These are phyloP conservation scores for Lithospermum erythrorhizon DNA, from an alignment of 257 asterid genomes.

Conservation along the genomic window DNA sequence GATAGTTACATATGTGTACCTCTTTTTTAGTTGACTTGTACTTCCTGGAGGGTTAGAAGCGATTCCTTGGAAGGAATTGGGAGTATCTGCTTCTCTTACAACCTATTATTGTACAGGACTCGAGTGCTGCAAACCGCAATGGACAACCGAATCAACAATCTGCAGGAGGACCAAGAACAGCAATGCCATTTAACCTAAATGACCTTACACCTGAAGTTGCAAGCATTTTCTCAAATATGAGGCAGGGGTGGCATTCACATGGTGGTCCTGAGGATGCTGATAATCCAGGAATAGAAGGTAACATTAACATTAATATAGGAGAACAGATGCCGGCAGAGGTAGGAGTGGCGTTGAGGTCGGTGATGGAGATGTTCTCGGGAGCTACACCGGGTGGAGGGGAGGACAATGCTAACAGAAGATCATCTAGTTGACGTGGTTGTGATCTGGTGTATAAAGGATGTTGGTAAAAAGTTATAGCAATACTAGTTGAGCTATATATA, in stretches of 20 bases:
- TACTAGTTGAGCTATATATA: neutral
- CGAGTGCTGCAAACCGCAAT: conserved; percentile 29
- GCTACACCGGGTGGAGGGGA: conserved; percentile 31
- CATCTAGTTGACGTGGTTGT: conserved; percentile 23
- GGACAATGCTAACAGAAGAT: conserved; percentile 29
- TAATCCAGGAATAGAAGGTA: conserved; percentile 35
- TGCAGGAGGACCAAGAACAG: conserved; percentile 34
- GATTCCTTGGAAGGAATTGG: neutral
- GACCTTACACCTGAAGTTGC: conserved; percentile 36
- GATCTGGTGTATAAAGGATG: neutral
- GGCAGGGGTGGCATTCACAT: conserved; percentile 26
- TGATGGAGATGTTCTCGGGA: conserved; percentile 65
- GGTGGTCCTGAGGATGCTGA: conserved; percentile 22
- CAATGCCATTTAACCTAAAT: conserved; percentile 40
- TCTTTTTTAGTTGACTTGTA: no score
- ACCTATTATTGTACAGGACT: conserved; percentile 42
- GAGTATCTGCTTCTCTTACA: neutral
- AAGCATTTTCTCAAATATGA: conserved; percentile 43
- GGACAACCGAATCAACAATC: conserved; percentile 23
- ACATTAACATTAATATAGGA: conserved; percentile 27
- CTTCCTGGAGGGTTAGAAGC: no score
- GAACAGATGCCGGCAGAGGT: conserved; percentile 49
- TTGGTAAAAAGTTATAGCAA: neutral
- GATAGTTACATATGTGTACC: no score
- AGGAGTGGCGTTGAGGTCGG: conserved; percentile 58